Evolutionary conservation across 2,329 filamentous ascomycete genomes (phyloP), one percentile per base, ranked within the genome.

Genomic region (Lachnellula hyalina): DNA sequence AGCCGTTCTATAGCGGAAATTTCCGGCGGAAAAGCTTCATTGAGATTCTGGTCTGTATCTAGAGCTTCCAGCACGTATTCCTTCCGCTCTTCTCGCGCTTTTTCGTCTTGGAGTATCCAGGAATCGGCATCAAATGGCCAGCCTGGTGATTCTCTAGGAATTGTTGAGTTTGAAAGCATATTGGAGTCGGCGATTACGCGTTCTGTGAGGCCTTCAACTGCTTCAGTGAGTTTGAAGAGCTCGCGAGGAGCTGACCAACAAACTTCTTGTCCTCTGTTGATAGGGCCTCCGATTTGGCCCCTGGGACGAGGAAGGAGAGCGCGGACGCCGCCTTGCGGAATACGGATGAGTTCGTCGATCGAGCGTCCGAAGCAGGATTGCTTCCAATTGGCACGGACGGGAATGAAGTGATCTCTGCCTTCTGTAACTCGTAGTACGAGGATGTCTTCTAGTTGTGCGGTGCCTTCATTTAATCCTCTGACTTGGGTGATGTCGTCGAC

Each of bases 381-480:
- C 3, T 86, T 75, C 93, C 94, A 99, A 1, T 73, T 75, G 0
- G 82, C 94, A 23, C 82, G 84, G 0, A 96, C 77, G 0, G 91
- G 87, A 40, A 99, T 83, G 68, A 99, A 99, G 67, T 97, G 89
- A 65, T 99, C 94, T 47, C 91, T 82, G 0, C 95, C 95, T 51
- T 87, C 83, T 11, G 84, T 79, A 5, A 99, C 89, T 0, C 91
- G 85, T 8, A 99, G 77, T 2, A 99, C 86, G 7, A 99, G 76
- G 3, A 99, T 85, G 61, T 97, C 91, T 59, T 97, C 93, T 0
- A 99, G 74, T 7, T 74, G 75, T 4, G 76, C 69, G 1, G 77
- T 75, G 15, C 82, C 83, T 52, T 86, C 78, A 62, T 97, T 97
- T 38, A 99, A 77, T 2, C 78, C 74, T 17, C 81, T 83, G 0